Base-by-base conservation (phyloP, 805 yeast species). In the Metschnikowia gelsemii region DNA sequence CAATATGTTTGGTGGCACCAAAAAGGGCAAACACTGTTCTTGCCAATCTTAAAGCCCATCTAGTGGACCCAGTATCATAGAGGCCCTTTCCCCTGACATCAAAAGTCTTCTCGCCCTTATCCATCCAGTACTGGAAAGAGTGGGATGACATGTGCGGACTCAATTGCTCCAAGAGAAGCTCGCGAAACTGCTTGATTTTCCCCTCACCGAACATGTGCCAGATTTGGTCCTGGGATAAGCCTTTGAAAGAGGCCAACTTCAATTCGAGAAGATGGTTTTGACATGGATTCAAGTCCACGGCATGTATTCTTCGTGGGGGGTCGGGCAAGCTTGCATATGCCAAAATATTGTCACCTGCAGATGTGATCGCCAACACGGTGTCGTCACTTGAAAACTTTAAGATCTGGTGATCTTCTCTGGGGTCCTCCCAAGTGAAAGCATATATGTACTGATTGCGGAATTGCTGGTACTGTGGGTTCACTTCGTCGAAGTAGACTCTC, bases 341-440 rank as follows among this genome's bases (percentile, higher is more conserved):
- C 50, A 86, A 70, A 47, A 86, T 70, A 58, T 87, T 86, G 64
- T 86, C 95, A 50, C 93, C 93, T 4, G 95, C 95, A 31, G 91
- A 84, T 4, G 95, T 86, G 42, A 86, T 86, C 17, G 91, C 90
- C 51, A 86, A 70, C 3, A 86, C 86, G 1, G 87, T 82, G 56
- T 87, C 95, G 22, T 75, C 72, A 11, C 79, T 63, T 23, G 71
- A 67, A 54, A 86, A 68, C 32, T 80, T 74, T 51, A 86, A 70
- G 42, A 86, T 82, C 36, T 72, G 72, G 46, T 78, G 76, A 65
- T 86, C 95, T 64, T 84, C 93, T 42, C 84, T 73, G 22, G 95
- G 95, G 58, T 87, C 95, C 63, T 86, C 95, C 95, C 95, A 86
- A 5, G 95, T 86, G 63, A 86, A 86, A 4, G 95, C 90, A 58